Conservation (phyloP, 2,329 filamentous ascomycete species). For the Hypocrella siamensis region DNA sequence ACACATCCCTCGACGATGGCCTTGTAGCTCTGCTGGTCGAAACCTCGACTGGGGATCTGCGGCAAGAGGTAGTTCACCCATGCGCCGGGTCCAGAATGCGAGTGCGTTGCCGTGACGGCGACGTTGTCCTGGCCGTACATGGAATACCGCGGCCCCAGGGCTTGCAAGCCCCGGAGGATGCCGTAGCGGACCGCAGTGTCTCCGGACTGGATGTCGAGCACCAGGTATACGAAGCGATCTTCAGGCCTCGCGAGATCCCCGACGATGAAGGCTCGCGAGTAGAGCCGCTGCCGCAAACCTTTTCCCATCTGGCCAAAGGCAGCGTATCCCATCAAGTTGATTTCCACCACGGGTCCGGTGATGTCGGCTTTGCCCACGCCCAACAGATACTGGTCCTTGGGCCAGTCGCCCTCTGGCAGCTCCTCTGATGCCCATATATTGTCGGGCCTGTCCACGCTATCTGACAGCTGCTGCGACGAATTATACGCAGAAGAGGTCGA, state of each 20-base stretch:
- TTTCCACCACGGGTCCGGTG: slow-evolving; percentile 64
- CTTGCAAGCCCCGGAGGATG: slow-evolving; percentile 55
- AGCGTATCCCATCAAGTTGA: slow-evolving; percentile 84
- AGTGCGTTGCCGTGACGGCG: slow-evolving; percentile 83
- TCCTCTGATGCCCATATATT: slow-evolving; percentile 6
- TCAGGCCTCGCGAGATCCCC: slow-evolving; percentile 47
- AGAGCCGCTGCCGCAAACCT: slow-evolving; percentile 70
- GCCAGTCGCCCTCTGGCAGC: slow-evolving; percentile 5
- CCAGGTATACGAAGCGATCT: slow-evolving; percentile 70
- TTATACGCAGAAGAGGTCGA: slow-evolving; percentile 5
- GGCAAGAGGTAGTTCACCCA: slow-evolving; percentile 89
- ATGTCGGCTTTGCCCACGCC: slow-evolving; percentile 39
- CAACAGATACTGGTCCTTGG: slow-evolving; percentile 23
- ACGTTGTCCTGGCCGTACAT: slow-evolving; percentile 61
- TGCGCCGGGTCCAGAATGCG: slow-evolving; percentile 74
- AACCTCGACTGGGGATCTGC: slow-evolving; percentile 75
- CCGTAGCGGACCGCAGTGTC: slow-evolving; percentile 79
- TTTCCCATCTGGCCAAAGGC: slow-evolving; percentile 63
- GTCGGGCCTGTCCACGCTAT: slow-evolving; percentile 1
- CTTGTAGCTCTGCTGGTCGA: slow-evolving; percentile 69
- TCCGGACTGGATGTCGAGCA: slow-evolving; percentile 73
- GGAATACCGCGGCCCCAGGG: slow-evolving; percentile 54
- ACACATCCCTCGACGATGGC: slow-evolving; percentile 77
- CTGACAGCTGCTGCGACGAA: slow-evolving; percentile 1
- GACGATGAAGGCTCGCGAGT: slow-evolving; percentile 76